Evolutionary conservation across 768 basidiomycete genomes (phyloP), one percentile per base, ranked within the genome.

Genomic region (Mrakia hoshinonis): DNA sequence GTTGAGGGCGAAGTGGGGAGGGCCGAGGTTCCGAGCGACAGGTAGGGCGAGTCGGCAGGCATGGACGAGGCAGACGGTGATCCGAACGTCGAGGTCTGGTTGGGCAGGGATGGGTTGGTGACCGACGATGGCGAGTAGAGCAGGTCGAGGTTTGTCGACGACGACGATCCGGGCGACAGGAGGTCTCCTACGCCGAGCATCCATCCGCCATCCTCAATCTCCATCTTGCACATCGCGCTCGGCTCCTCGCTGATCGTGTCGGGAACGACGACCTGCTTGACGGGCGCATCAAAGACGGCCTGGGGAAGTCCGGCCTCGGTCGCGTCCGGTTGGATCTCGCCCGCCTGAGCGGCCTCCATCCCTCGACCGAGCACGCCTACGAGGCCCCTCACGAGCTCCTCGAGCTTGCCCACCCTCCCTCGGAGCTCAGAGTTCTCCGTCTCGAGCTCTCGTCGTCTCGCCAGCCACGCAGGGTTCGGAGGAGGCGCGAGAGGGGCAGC

Each of bases 331-430:
- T 15, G 13, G 13, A n/a, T n/a, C n/a, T 38, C 62, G 34, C 47
- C 58, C 3, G 51, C 34, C 20, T 60, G 39, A 2, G 4, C 38
- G 29, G 43, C 52, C 22, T 46, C 54, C 26, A 64, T 47, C 5
- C 38, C 54, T 22, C 63, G 52, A 26, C 70, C 70, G 31, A 72
- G 49, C 5, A 72, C 47, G 3, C 72, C 60, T 26, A 73, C 72
- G 26, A 73, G 67, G 13, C 72, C 72, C 24, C 66, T 47, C 2
- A 73, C 72, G 31, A 73, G 72, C 49, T 68, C 72, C 65, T 73
- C 72, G 51, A 73, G 67, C 43, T 63, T 62, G 18, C 29, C 55
- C 48, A 73, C 72, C 29, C 72, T 46, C 20, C 47, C 26, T 24
- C 46, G 38, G 15, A 73, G 72, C 20, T 63, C 65, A 39, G 52